Percentiles rank a stretch among this genome's conserved stretches.
phyloP scores from a whole-genome alignment of 1,284 basidiomycete species.

The Hemileia vastatrix region DNA sequence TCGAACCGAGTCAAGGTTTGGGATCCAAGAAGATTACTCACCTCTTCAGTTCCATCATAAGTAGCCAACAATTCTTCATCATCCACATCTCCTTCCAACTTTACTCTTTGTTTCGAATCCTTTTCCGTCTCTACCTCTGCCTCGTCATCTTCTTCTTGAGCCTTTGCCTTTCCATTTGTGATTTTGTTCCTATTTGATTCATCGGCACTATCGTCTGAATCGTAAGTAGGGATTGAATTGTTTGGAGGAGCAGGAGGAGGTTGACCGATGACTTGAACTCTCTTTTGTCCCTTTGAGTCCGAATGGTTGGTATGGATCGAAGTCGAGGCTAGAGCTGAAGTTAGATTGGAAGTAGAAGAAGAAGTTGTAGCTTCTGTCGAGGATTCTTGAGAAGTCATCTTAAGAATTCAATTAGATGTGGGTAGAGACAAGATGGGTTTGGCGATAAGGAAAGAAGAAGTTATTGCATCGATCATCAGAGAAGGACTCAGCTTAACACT shows the following conservation, averaged over 20 bases:
- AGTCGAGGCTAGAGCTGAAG: background rate
- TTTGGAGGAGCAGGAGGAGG: background rate
- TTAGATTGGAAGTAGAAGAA: background rate
- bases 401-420: too few relatives aligned
- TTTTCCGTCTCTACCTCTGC: background rate
- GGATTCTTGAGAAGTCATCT: too few relatives aligned
- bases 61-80: background rate
- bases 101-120: background rate
- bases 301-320: background rate
- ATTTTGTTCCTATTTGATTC: background rate
- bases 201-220: background rate
- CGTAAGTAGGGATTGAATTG: background rate
- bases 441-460: too few relatives aligned
- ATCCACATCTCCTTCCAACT: background rate
- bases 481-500: too few relatives aligned
- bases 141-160: background rate
- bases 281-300: background rate
- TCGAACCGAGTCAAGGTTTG: too few relatives aligned
- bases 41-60: background rate
- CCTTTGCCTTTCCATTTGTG: background rate
- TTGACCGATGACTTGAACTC: background rate
- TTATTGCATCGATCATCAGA: too few relatives aligned
- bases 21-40: background rate
- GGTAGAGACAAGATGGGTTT: too few relatives aligned
- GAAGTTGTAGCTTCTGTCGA: background rate